Evolutionary conservation across 2,329 filamentous ascomycete species (phyloP), one percentile per base, ranked within the genome.

Genomic region (Plenodomus lindquistii): DNA sequence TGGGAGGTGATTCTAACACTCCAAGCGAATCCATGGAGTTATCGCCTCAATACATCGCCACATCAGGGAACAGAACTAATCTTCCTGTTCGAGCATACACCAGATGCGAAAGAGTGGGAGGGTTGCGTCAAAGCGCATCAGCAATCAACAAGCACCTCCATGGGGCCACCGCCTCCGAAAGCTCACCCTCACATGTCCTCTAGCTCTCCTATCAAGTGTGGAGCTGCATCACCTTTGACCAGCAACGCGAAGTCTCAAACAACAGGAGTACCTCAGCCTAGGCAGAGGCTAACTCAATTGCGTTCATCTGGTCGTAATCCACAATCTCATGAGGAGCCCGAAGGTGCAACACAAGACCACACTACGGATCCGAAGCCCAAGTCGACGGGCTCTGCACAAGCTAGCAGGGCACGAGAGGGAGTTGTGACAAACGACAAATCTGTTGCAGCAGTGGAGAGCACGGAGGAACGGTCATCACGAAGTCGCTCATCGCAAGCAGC

Each of bases 1-100:
- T 66, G 60, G 57, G 55, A 62, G 18, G 37, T 67, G 6, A 31
- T 58, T 10, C 21, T 71, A 8, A 45, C 44, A 19, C 50, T 65
- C 34, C 40, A 39, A 17, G n/a, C 44, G n/a, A 37, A 34, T 1
- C 24, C 46, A 3, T 60, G 51, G 48, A 60, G 57, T 15, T 71
- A 67, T 44, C 44, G 41, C 21, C 42, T 69, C 17, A 54, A 72
- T 38, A 49, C 60, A 17, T 37, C 47, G 5, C 44, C 54, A 31
- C 57, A 46, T 29, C 36, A 36, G 5, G 64, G 52, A 8, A 52
- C 42, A 3, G 48, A 61, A 2, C 36, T 71, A 13, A 60, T 52
- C 5, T 49, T 71, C 15, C 36, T 63, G 8, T 65, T 70, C 38
- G 18, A 36, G 5, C 34, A 47, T 7, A 37, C 46, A 2, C 27